phyloP scores from a whole-genome alignment of 75 land plant species.

The Isoetes taiwanensis region DNA sequence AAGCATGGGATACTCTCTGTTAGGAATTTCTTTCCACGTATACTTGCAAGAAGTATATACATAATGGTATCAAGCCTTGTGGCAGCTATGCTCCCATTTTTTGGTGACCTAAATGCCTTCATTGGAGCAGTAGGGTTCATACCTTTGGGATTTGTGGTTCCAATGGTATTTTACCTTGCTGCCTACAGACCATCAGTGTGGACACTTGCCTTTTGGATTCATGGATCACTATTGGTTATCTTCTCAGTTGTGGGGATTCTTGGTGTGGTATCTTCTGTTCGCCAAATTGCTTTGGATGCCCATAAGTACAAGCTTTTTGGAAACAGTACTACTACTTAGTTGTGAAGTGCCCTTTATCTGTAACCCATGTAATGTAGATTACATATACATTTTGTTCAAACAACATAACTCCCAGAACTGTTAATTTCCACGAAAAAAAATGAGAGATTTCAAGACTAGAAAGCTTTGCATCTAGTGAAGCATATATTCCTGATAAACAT shows the following conservation, averaged over 20 bases:
- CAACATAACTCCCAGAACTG: too few species aligned
- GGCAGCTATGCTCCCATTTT: slow-evolving; percentile 89
- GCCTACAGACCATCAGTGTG: slow-evolving; percentile 37
- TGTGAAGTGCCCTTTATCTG: too few species aligned
- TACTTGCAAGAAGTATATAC: slow-evolving; percentile 41
- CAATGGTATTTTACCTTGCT: slow-evolving; percentile 68
- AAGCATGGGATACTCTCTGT: slow-evolving; percentile 42
- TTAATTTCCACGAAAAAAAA: too few species aligned
- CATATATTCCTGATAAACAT: too few species aligned
- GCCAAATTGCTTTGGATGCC: slow-evolving; percentile 64
- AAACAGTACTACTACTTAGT: too few species aligned
- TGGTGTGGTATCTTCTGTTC: slow-evolving; percentile 55
- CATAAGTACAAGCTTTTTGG: slow-evolving; percentile 51
- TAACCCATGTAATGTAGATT: too few species aligned
- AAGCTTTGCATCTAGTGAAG: too few species aligned
- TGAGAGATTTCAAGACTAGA: too few species aligned
- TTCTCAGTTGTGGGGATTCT: slow-evolving; percentile 39
- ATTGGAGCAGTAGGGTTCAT: slow-evolving; percentile 83
- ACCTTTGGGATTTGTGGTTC: slow-evolving; percentile 78
- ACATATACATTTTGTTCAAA: too few species aligned
- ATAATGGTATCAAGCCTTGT: slow-evolving; percentile 46
- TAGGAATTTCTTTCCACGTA: slow-evolving; percentile 66
- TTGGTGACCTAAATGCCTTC: slow-evolving; percentile 75
- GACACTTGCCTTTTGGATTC: slow-evolving; percentile 38
- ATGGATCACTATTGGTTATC: slow-evolving; percentile 38